These are phyloP conservation scores for Ceratocystis smalleyi DNA, from an alignment of 2,329 filamentous ascomycete species.

Conservation along the genomic window DNA sequence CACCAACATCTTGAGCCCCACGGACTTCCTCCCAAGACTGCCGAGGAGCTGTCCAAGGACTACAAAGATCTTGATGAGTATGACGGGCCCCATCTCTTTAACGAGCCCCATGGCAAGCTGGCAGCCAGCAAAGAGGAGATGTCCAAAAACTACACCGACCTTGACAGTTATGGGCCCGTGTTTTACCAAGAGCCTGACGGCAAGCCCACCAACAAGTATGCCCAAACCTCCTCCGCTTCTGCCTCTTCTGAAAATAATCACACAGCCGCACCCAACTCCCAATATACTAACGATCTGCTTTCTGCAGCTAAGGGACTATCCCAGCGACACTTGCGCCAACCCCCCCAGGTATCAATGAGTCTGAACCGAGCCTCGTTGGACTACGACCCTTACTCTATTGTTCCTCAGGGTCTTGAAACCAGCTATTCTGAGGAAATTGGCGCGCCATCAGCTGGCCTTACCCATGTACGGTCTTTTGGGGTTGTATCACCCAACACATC, in stretches of 20 bases:
- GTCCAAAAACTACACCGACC: slow-evolving; percentile 28
- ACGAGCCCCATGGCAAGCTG: slow-evolving; percentile 17
- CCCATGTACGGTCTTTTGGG: slow-evolving; percentile 20
- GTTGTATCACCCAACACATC: slow-evolving; percentile 6
- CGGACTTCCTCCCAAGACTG: slow-evolving; percentile 17
- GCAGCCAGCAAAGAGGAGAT: slow-evolving; percentile 22
- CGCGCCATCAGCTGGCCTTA: slow-evolving; percentile 17
- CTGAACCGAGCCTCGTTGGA: background rate
- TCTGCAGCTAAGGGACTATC: slow-evolving; percentile 1
- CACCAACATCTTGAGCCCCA: slow-evolving; percentile 10
- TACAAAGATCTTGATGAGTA: slow-evolving; percentile 26
- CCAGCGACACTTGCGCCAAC: background rate
- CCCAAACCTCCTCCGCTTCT: background rate
- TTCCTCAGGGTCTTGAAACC: slow-evolving; percentile 34
- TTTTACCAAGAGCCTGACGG: slow-evolving; percentile 26
- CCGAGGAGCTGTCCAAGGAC: slow-evolving; percentile 26
- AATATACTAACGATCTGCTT: slow-evolving; percentile 9
- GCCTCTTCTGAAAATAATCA: background rate
- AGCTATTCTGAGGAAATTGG: slow-evolving; percentile 32
- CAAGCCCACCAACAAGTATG: slow-evolving; percentile 21
- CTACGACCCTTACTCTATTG: slow-evolving; percentile 26
- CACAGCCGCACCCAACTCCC: slow-evolving; percentile 1
- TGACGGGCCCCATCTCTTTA: slow-evolving; percentile 19
- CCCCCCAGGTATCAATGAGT: background rate
- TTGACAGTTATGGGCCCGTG: slow-evolving; percentile 27